Percentiles rank a stretch among this genome's conserved stretches.
phyloP scores from a whole-genome alignment of 2,329 filamentous ascomycete species.

The Coleophoma crateriformis region DNA sequence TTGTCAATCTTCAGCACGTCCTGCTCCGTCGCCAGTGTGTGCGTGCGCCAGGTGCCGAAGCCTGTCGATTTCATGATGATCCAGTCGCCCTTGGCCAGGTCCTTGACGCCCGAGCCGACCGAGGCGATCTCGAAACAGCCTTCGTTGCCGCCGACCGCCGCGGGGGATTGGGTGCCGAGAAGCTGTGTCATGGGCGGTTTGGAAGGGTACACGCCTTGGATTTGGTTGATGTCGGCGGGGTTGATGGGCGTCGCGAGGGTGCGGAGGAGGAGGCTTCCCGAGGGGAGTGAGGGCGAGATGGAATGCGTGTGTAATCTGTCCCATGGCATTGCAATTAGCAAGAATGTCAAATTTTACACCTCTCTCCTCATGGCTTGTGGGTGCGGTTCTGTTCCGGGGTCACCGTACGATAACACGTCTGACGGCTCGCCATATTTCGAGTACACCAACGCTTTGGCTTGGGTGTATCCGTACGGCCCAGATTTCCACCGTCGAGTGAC shows the following conservation, averaged over 20 bases:
- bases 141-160: constrained; percentile 83
- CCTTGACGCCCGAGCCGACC: constrained; percentile 51
- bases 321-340: background rate
- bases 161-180: constrained; percentile 71
- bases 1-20: constrained; percentile 66
- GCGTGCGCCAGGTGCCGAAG: constrained; percentile 93
- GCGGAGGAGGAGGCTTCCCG: constrained; percentile 67
- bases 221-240: constrained; percentile 95
- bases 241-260: constrained; percentile 91
- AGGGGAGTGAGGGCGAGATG: constrained; percentile 68
- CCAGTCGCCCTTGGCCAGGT: constrained; percentile 76
- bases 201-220: constrained; percentile 92
- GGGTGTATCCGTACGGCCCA: constrained; percentile 71
- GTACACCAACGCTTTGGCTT: constrained; percentile 78
- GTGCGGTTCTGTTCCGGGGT: background rate
- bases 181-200: constrained; percentile 72
- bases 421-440: constrained; percentile 69
- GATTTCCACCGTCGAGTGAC: constrained; percentile 38
- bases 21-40: constrained; percentile 61
- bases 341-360: background rate
- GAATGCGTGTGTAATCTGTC: constrained; percentile 65
- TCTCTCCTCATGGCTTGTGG: background rate
- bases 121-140: constrained; percentile 86
- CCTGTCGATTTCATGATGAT: constrained; percentile 80
- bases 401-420: constrained; percentile 56